Conservation (phyloP, 2,329 filamentous ascomycete genomes). For the Colletotrichum phormii region DNA sequence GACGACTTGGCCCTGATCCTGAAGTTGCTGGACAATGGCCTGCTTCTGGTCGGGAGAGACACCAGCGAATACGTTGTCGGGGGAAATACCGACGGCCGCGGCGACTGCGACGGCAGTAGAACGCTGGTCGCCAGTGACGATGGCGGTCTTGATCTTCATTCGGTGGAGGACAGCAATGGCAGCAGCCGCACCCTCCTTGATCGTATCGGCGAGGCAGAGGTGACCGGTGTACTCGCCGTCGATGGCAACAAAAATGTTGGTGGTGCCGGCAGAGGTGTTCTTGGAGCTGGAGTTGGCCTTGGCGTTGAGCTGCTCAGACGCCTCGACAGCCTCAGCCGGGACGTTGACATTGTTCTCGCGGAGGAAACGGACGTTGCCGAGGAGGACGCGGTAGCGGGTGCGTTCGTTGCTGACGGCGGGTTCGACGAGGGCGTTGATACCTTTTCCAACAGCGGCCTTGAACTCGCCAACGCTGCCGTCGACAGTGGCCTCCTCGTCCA, state of each 20-base stretch:
- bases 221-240: slow-evolving; percentile 84
- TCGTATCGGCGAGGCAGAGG: slow-evolving; percentile 86
- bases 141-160: slow-evolving; percentile 88
- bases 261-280: slow-evolving; percentile 74
- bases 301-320: slow-evolving; percentile 69
- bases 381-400: slow-evolving; percentile 79
- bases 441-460: slow-evolving; percentile 83
- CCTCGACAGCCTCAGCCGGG: slow-evolving; percentile 71
- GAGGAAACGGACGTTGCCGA: slow-evolving; percentile 86
- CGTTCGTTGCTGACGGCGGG: slow-evolving; percentile 76
- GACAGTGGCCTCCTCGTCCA: slow-evolving; percentile 78
- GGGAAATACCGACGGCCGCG: slow-evolving; percentile 81
- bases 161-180: slow-evolving; percentile 83
- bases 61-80: slow-evolving; percentile 83
- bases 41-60: slow-evolving; percentile 94
- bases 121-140: slow-evolving; percentile 93
- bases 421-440: slow-evolving; percentile 85
- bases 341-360: slow-evolving; percentile 76
- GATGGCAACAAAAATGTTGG: slow-evolving; percentile 91
- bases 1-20: slow-evolving; percentile 79
- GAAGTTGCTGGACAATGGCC: slow-evolving; percentile 81
- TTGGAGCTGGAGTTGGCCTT: slow-evolving; percentile 51
- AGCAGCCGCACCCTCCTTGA: slow-evolving; percentile 88
- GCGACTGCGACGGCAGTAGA: slow-evolving; percentile 89
- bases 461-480: slow-evolving; percentile 91